Percentiles rank a stretch among this genome's conserved stretches.
phyloP scores from a whole-genome alignment of 139 green algal species.

The Pedinophyceae sp. region DNA sequence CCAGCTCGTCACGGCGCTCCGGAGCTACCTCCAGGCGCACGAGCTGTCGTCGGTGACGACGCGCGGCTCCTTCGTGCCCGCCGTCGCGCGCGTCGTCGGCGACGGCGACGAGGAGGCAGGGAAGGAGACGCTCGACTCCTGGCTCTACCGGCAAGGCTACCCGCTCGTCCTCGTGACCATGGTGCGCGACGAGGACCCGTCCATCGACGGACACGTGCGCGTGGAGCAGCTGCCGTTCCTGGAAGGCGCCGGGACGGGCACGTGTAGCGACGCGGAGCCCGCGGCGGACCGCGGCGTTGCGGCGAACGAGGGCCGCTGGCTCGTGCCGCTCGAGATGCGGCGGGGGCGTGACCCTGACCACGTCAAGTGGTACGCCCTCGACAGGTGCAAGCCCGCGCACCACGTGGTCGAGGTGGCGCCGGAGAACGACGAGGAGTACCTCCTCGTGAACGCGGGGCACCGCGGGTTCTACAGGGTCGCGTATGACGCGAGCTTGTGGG shows the following conservation, averaged over 20 bases:
- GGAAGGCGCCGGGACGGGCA: neutral
- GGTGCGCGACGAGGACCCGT: constrained; percentile 3
- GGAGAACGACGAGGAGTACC: neutral
- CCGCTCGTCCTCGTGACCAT: constrained; percentile 19
- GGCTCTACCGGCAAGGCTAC: constrained; percentile 28
- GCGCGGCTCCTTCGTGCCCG: neutral
- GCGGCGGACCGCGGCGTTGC: constrained; percentile 11
- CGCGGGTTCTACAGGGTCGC: constrained; percentile 39
- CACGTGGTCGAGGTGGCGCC: neutral
- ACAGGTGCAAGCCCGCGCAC: constrained; percentile 9
- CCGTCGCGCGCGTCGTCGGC: neutral
- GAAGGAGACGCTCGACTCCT: constrained; percentile 14
- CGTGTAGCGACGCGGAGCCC: neutral
- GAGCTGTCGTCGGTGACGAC: neutral
- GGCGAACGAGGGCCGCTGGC: constrained; percentile 18
- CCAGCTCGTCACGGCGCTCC: neutral
- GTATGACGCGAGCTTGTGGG: constrained; percentile 32
- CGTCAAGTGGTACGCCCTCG: constrained; percentile 15
- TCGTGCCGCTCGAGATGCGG: constrained; percentile 18
- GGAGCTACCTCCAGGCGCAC: neutral
- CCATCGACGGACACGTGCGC: neutral
- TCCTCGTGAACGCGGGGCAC: constrained; percentile 9
- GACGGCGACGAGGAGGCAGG: neutral
- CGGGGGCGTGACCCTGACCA: neutral
- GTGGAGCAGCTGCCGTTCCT: neutral